phyloP scores from a whole-genome alignment of 352 stramenopile genomes.

The Stramenopiles sp. region DNA sequence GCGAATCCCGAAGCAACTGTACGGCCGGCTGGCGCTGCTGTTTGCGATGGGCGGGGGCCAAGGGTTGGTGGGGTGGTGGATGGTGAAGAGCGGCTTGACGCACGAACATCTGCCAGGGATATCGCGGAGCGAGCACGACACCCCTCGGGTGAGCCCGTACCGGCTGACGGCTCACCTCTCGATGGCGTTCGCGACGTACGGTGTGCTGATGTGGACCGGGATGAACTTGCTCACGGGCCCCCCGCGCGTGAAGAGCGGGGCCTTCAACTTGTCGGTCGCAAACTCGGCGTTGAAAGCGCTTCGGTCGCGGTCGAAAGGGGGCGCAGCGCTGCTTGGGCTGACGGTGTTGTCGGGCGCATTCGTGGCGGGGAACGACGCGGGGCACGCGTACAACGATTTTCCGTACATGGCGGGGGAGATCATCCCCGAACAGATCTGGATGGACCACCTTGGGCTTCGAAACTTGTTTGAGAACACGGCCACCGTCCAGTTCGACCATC shows the following conservation, averaged over 20 bases:
- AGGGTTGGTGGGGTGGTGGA: conserved; percentile 93
- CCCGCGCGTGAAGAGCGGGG: not conserved
- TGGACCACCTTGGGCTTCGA: conserved; percentile 47
- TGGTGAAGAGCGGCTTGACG: conserved; percentile 89
- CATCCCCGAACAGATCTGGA: conserved; percentile 79
- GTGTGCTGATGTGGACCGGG: conserved; percentile 76
- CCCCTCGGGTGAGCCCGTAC: conserved; percentile 92
- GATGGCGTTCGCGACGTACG: conserved; percentile 89
- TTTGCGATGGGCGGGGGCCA: conserved; percentile 50
- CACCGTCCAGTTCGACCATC: conserved; percentile 94
- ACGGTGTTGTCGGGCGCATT: conserved; percentile 68
- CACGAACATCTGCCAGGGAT: conserved; percentile 52
- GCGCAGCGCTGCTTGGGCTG: conserved; percentile 32
- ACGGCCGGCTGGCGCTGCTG: conserved; percentile 40
- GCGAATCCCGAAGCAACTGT: conserved; percentile 41
- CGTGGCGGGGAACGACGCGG: conserved; percentile 93
- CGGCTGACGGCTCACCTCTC: conserved; percentile 83
- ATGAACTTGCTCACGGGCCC: conserved; percentile 68
- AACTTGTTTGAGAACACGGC: conserved; percentile 91
- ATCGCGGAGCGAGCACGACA: conserved; percentile 51
- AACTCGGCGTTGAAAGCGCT: not conserved
- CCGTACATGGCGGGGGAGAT: conserved; percentile 81
- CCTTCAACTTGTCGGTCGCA: not conserved
- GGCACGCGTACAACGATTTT: conserved; percentile 92
- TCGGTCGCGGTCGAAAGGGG: not conserved